Conservation (phyloP, 768 basidiomycete genomes). For the Leccinum subtestaceum region DNA sequence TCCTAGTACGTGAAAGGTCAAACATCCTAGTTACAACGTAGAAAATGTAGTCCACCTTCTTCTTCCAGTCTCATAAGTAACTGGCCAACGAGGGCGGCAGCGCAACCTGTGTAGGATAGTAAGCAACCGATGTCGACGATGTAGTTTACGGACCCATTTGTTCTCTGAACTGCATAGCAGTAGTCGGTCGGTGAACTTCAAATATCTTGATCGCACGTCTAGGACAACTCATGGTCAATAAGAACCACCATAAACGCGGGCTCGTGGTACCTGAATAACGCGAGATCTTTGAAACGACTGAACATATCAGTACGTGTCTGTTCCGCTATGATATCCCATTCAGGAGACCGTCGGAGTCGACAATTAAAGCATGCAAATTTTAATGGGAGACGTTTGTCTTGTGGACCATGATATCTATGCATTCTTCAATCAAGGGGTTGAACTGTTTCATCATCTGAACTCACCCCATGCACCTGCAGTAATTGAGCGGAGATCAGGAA, state of each 20-base stretch:
- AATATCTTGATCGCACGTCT: conserved; percentile 72
- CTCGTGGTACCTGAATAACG: conserved; percentile 58
- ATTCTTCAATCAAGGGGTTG: not conserved
- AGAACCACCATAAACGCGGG: not conserved
- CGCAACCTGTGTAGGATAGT: conserved; percentile 42
- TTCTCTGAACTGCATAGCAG: conserved; percentile 53
- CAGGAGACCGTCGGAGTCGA: conserved; percentile 59
- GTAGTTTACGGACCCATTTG: conserved; percentile 48
- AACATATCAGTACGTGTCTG: conserved; percentile 55
- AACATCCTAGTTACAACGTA: not conserved
- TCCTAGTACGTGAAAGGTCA: conserved; percentile 37
- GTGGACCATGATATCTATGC: conserved; percentile 57
- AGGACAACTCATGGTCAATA: conserved; percentile 3
- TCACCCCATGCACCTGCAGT: conserved; percentile 40
- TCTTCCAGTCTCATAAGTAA: conserved; percentile 66
- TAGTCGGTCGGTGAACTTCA: conserved; percentile 47
- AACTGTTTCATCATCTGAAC: not conserved
- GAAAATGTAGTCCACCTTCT: conserved; percentile 49
- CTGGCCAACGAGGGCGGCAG: conserved; percentile 53
- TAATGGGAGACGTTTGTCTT: conserved; percentile 56
- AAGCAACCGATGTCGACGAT: not conserved
- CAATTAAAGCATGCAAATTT: conserved; percentile 76
- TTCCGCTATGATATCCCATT: conserved; percentile 67
- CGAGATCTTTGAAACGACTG: conserved; percentile 63
- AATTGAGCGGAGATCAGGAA: not conserved